Base-by-base conservation (phyloP, 163 green algal genomes). In the Coccomyxa subellipsoidea region DNA sequence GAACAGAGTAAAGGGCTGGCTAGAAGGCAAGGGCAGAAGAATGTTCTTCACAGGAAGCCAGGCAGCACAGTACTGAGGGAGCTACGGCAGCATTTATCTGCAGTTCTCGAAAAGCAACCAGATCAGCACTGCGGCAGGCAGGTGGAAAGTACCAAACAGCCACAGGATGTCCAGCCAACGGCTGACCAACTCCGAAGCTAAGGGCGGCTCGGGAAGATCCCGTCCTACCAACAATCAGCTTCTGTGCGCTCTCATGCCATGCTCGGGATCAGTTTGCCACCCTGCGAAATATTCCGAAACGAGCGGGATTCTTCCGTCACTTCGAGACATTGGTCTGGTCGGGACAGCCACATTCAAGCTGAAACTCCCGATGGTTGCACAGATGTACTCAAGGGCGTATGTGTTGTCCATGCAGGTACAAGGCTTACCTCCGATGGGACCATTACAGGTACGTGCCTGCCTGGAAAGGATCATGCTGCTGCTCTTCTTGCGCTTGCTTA, bases 161-260 rank as follows among this genome's bases (percentile, higher is more conserved):
- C 47, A 59, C 47, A 59, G 47, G 47, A 59, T 59, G 47, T 59
- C 47, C 21, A 59, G 47, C 47, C 47, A 59, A 59, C 47, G 47
- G 47, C 21, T 18, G 5, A 18, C 47, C 21, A 59, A 59, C 47
- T 59, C 47, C 4, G 47, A 59, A 2, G 47, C 47, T 18, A 59
- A 59, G 47, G 47, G 15, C 4, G 72, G 10, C 7, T 76, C 75
- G 18, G 88, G 81, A n/a, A 87, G 92, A 39, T 91, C 89, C 1
- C 84, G 95, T 47, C 95, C 95, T 0, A 98, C 95, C 18, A 98
- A 98, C 86, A 98, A 98, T 81, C 95, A 98, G 83, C 87, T 98
- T 15, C 88, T 98, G 94, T 98, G 78, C 47, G 47, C 47, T 59
- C 47, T 59, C 47, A 59, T 59, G 47, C 47, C 47, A 27, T 12